Base-by-base conservation (phyloP, 1,284 basidiomycete species). In the Irpex sp. region DNA sequence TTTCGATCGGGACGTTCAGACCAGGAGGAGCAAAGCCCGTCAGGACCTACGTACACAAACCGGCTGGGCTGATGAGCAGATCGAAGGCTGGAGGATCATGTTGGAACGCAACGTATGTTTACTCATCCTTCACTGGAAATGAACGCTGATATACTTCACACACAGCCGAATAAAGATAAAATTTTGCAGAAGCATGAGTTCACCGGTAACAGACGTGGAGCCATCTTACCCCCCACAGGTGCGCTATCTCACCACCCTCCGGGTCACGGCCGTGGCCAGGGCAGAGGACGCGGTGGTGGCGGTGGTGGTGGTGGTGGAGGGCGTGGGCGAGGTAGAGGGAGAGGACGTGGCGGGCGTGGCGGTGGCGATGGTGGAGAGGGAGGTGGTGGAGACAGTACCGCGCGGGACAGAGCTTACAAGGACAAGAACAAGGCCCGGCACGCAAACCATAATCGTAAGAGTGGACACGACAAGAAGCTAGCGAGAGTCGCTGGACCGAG, bases 71-170 rank as follows among this genome's bases (percentile, higher is more conserved):
- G 88, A 96, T 71, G 88, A 89, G 67, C 93, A 95, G 71, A 86
- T 95, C 35, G 93, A 96, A 74, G 94, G 93, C 0, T 96, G 94
- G 93, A 82, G 75, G 63, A 86, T 91, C 61, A 93, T 95, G 90
- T 76, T 96, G 59, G 94, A 96, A 63, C 78, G 88, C 69, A 88
- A 94, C 69, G 93, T 95, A 71, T 68, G 89, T 78, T 21, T 19
- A 9, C 26, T 11, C 13, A 11, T 13, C 36, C 19, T 19, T 58
- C 60, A 17, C 58, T 55, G 19, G 26, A 55, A 46, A 64, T 33
- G 43, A 54, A 63, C 53, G n/a, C 47, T n/a, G 50, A 21, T 58
- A 35, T 62, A 36, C 65, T 56, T 49, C 47, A 35, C 47, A 6
- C 9, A 55, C 68, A 92, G 88, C 89, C 90, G n/a, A 83, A 81